A percentile compares a stretch with the other conserved stretches of the same genome.
Evolutionary conservation across 169 alveolate species (phyloP).

Genomic region (Fabrea salina): DNA sequence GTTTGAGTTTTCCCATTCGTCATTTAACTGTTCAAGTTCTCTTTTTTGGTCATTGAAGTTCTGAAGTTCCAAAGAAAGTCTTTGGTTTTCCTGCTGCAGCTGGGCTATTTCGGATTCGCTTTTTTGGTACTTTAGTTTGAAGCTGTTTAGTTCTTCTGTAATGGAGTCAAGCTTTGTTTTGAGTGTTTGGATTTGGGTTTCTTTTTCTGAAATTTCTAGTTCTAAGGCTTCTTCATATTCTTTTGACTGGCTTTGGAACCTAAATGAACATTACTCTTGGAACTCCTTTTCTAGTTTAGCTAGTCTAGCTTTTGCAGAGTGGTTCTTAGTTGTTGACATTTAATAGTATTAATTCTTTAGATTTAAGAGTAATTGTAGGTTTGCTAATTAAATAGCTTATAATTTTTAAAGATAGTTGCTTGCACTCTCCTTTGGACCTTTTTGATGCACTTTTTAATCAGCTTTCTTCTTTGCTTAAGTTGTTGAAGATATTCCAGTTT

Average conservation of each 20-base stretch:
- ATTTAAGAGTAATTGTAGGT: too few relatives aligned
- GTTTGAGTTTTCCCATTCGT: conserved; percentile 29
- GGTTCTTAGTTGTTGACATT: too few relatives aligned
- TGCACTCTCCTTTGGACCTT: too few relatives aligned
- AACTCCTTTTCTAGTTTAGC: conserved; percentile 7
- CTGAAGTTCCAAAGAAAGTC: neutral
- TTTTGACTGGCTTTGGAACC: neutral
- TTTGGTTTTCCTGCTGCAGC: neutral
- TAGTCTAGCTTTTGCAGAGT: too few relatives aligned
- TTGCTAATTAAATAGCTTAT: too few relatives aligned
- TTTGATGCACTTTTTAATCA: too few relatives aligned
- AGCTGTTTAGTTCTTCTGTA: neutral
- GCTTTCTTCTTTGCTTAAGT: too few relatives aligned
- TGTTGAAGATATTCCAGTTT: too few relatives aligned
- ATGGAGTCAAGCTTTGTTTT: neutral
- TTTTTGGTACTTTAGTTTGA: neutral
- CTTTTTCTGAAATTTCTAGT: neutral
- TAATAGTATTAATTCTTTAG: too few relatives aligned
- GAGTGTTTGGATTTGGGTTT: neutral
- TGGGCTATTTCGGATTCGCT: neutral
- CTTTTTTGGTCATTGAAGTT: conserved; percentile 8
- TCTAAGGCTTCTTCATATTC: conserved; percentile 21
- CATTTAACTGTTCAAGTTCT: conserved; percentile 30
- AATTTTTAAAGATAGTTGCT: too few relatives aligned
- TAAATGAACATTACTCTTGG: conserved; percentile 14